Conservation (phyloP, 2,329 filamentous ascomycete genomes). For the Ambrosiella xylebori region DNA sequence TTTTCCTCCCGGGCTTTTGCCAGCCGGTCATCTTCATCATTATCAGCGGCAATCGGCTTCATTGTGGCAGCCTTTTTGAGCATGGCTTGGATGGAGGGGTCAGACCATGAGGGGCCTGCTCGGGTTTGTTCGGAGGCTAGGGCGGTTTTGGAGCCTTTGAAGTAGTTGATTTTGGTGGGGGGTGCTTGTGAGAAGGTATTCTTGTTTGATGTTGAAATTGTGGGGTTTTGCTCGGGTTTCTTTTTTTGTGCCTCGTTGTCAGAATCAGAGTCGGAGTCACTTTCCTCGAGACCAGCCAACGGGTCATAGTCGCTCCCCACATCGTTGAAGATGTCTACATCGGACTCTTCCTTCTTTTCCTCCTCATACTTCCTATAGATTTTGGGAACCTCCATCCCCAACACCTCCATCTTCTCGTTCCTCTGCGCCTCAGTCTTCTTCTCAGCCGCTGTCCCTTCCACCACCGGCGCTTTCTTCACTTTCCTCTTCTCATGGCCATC, state of each 20-base stretch:
- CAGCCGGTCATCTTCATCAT: conserved; percentile 24
- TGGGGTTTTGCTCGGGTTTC: conserved; percentile 16
- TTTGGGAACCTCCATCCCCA: conserved; percentile 51
- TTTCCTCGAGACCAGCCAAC: conserved; percentile 33
- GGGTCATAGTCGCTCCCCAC: conserved; percentile 52
- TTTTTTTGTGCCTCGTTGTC: conserved; percentile 26
- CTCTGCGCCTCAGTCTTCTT: conserved; percentile 25
- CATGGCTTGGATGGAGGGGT: conserved; percentile 66
- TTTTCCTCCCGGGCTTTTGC: conserved; percentile 46
- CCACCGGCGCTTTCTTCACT: conserved; percentile 24
- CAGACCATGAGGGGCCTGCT: conserved; percentile 41
- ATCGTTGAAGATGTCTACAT: conserved; percentile 49
- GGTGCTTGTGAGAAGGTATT: conserved; percentile 21
- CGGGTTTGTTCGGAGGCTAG: conserved; percentile 35
- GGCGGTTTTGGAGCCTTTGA: conserved; percentile 38
- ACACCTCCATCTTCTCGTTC: conserved; percentile 31
- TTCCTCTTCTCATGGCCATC: conserved; percentile 50
- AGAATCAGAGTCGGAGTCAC: conserved; percentile 21
- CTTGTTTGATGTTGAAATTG: conserved; percentile 22
- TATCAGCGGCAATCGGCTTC: conserved; percentile 26
- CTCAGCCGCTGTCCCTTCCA: conserved; percentile 22
- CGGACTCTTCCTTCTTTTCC: conserved; percentile 30
- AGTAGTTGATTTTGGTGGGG: conserved; percentile 36
- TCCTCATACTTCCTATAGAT: conserved; percentile 32
- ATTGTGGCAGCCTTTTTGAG: conserved; percentile 68